phyloP scores from a whole-genome alignment of 2,329 filamentous ascomycete species.

The Hypomyces perniciosus region DNA sequence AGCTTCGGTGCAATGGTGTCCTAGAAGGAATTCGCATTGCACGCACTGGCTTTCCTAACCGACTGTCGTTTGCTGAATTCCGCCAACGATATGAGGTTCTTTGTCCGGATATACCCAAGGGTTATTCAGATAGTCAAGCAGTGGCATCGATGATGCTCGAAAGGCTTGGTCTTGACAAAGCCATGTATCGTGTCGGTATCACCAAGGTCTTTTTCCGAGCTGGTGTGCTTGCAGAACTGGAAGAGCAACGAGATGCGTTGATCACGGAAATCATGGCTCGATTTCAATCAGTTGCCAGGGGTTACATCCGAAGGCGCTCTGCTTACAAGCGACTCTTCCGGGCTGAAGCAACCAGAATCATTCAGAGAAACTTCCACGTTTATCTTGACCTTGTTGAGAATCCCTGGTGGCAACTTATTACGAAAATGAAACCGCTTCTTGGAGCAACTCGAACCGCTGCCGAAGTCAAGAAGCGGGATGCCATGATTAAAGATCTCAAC shows the following conservation, averaged over 20 bases:
- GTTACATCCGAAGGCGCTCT: slow-evolving; percentile 80
- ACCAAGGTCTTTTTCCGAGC: slow-evolving; percentile 98
- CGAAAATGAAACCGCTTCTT: slow-evolving; percentile 90
- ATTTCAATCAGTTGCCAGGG: slow-evolving; percentile 88
- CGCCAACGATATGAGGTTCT: slow-evolving; percentile 93
- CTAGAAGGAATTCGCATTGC: slow-evolving; percentile 98
- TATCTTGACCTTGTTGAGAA: slow-evolving; percentile 86
- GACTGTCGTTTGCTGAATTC: slow-evolving; percentile 88
- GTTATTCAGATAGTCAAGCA: slow-evolving; percentile 84
- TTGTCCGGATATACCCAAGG: slow-evolving; percentile 80
- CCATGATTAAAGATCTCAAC: slow-evolving; percentile 83
- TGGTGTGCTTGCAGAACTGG: slow-evolving; percentile 89
- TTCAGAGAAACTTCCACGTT: slow-evolving; percentile 88
- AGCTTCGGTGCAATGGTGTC: slow-evolving; percentile 97
- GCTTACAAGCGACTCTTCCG: slow-evolving; percentile 92
- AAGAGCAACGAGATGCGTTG: slow-evolving; percentile 88
- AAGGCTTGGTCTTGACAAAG: slow-evolving; percentile 75
- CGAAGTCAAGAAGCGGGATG: slow-evolving; percentile 91
- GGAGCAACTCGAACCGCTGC: slow-evolving; percentile 86
- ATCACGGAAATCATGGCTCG: slow-evolving; percentile 90
- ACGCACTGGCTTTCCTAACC: slow-evolving; percentile 91
- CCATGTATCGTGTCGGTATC: slow-evolving; percentile 85
- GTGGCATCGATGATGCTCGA: slow-evolving; percentile 83
- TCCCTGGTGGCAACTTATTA: slow-evolving; percentile 95
- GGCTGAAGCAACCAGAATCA: slow-evolving; percentile 88